Evolutionary conservation across 352 stramenopile species (phyloP), one percentile per base, ranked within the genome.

Genomic region (Poterioochromonas sp.): DNA sequence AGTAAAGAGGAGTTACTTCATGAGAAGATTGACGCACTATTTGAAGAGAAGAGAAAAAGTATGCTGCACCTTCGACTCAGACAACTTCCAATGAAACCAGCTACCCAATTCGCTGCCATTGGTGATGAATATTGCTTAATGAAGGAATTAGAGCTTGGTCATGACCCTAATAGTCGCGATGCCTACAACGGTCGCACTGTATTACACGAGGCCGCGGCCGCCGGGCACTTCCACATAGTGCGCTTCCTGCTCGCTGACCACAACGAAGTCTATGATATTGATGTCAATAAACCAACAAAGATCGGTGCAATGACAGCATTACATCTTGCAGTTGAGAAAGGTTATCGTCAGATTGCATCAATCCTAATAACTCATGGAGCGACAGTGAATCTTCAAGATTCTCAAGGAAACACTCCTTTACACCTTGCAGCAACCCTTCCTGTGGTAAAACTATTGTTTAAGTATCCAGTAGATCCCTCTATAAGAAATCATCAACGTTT

Each of bases 271-370:
- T 70, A 22, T n/a, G 12, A 35, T 20, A 29, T 39, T 11, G 43
- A 76, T 3, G 69, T 76, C 18, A 76, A 76, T 40, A n/a, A 68
- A 15, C 69, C 43, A 34, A 76, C 35, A 11, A 63, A 39, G 12
- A 11, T 76, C 0, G 69, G 69, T 3, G n/a, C 73, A 34, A 22
- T 35, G 2, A 65, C 69, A 3, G 5, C 69, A n/a, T 39, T 76
- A 15, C 69, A 76, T 40, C 2, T 76, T 64, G 69, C 69, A 44
- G 69, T 76, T 26, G 69, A 76, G n/a, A 63, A 63, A 60, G 15
- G 15, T 22, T 76, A 37, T 34, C 39, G 69, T 22, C 69, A 76
- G n/a, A 76, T 76, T 40, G 69, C 40, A 12, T 76, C 69, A 18
- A 11, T 76, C 29, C 37, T 76, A 35, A 65, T 76, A 11, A 40